Conservation (phyloP, 2,329 filamentous ascomycete species). For the Exophiala mesophila region DNA sequence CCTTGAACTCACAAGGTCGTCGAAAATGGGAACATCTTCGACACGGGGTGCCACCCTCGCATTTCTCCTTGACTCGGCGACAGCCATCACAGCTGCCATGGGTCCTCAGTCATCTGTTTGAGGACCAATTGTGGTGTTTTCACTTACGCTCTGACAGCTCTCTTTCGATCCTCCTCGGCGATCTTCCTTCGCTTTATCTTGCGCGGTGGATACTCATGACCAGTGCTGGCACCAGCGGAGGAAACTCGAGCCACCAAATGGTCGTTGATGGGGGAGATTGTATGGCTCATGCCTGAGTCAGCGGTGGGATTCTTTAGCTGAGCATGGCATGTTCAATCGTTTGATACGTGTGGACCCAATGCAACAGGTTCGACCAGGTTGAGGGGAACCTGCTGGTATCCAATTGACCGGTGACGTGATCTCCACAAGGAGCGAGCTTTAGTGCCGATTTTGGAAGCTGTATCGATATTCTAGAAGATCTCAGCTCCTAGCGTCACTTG, state of each 20-base stretch:
- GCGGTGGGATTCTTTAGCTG: too few relatives aligned
- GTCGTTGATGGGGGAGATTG: not conserved
- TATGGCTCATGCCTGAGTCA: too few relatives aligned
- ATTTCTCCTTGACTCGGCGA: constrained; percentile 23
- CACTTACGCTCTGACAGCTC: not conserved
- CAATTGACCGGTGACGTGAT: too few relatives aligned
- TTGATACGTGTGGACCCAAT: too few relatives aligned
- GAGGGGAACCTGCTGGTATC: too few relatives aligned
- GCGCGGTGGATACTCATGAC: not conserved
- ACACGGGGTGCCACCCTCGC: constrained; percentile 23
- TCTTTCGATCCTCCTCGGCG: constrained; percentile 1
- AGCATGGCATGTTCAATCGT: too few relatives aligned
- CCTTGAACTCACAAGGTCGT: constrained; percentile 17
- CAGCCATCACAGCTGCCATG: constrained; percentile 11
- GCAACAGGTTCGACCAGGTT: too few relatives aligned
- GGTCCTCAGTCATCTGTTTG: not conserved
- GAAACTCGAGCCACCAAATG: not conserved
- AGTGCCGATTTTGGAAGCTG: too few relatives aligned
- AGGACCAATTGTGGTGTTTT: too few relatives aligned
- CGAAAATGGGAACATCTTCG: constrained; percentile 17
- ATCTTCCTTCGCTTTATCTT: constrained; percentile 2
- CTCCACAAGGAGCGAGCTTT: too few relatives aligned
- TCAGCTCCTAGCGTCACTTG: too few relatives aligned
- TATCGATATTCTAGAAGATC: too few relatives aligned
- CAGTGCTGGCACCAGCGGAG: not conserved